Evolutionary conservation across 1,139 yeast genomes (phyloP).

Genomic region (Kurtzmaniella quercitrusa): DNA sequence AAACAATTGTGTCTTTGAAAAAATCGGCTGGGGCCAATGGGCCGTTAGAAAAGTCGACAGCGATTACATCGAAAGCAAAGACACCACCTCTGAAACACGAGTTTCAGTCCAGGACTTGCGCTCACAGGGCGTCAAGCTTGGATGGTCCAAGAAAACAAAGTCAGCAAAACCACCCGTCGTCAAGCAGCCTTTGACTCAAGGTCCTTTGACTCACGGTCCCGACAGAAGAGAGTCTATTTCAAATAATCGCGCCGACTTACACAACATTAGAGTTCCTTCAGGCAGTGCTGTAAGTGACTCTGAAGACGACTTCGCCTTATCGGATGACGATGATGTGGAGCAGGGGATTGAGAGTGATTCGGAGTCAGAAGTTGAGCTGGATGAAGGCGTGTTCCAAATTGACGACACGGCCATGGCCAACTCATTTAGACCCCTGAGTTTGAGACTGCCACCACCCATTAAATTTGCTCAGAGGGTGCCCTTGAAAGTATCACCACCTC

Average conservation of each 20-base stretch:
- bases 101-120: slow-evolving; percentile 33
- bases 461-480: slow-evolving; percentile 46
- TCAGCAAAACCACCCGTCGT: slow-evolving; percentile 4
- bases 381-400: slow-evolving; percentile 15
- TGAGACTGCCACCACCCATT: slow-evolving; percentile 25
- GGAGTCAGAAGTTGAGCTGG: slow-evolving; percentile 9
- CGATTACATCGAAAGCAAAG: slow-evolving; percentile 46
- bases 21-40: slow-evolving; percentile 99
- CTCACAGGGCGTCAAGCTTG: slow-evolving; percentile 38
- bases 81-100: slow-evolving; percentile 31
- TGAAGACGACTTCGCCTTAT: slow-evolving; percentile 45
- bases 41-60: slow-evolving; percentile 61
- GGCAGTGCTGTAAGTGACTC: slow-evolving; percentile 35
- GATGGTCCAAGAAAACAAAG: slow-evolving; percentile 39
- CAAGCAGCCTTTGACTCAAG: slow-evolving; percentile 1
- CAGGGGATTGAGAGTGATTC: slow-evolving; percentile 10
- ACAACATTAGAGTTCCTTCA: slow-evolving; percentile 42
- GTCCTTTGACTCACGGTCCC: slow-evolving; percentile 7
- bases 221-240: slow-evolving; percentile 56
- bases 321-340: slow-evolving; percentile 12
- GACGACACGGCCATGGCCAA: slow-evolving; percentile 11
- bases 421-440: slow-evolving; percentile 3
- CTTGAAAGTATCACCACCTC: slow-evolving; percentile 39
- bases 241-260: slow-evolving; percentile 40
- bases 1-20: slow-evolving; percentile 71